Percentiles rank a stretch among this genome's conserved stretches.
Evolutionary conservation across 2,329 filamentous ascomycete genomes (phyloP).

Genomic region (Zymoseptoria tritici): DNA sequence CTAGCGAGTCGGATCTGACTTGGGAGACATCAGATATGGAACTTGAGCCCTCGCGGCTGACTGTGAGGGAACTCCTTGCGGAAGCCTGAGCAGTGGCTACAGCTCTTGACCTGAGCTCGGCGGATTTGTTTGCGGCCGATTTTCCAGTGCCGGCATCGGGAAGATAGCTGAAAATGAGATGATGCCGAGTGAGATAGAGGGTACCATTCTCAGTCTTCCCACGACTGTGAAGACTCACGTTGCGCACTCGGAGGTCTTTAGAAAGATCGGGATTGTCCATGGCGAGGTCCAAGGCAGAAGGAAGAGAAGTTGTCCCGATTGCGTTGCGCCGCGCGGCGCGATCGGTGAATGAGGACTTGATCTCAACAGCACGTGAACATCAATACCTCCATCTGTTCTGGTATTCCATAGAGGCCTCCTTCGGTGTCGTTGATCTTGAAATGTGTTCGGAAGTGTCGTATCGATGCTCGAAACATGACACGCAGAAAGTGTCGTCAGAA

Average conservation of each 20-base stretch:
- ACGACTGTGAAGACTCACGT: slow-evolving; percentile 52
- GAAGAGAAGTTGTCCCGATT: not conserved
- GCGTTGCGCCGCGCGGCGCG: not conserved
- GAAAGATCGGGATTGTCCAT: not conserved
- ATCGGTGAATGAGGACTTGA: not conserved
- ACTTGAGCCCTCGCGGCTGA: not conserved
- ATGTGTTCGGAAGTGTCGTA: not conserved
- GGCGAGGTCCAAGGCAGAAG: not conserved
- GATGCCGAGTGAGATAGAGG: slow-evolving; percentile 56
- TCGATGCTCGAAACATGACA: not conserved
- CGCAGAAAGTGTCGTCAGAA: not conserved
- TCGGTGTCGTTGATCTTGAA: not conserved
- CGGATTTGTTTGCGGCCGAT: not conserved
- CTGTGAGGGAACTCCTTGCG: not conserved
- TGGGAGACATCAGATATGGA: not conserved
- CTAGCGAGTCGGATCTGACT: not conserved
- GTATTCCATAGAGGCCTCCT: not conserved
- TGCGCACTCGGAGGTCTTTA: slow-evolving; percentile 41
- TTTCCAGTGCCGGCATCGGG: slow-evolving; percentile 29
- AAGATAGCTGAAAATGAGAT: slow-evolving; percentile 56
- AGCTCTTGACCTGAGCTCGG: not conserved
- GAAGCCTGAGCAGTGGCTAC: not conserved
- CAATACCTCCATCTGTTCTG: not conserved
- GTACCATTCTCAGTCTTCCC: slow-evolving; percentile 51
- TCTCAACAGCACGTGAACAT: not conserved